Percentiles rank a stretch among this genome's conserved stretches.
phyloP scores from a whole-genome alignment of 768 basidiomycete species.

The Xerocomus spinulosus region DNA sequence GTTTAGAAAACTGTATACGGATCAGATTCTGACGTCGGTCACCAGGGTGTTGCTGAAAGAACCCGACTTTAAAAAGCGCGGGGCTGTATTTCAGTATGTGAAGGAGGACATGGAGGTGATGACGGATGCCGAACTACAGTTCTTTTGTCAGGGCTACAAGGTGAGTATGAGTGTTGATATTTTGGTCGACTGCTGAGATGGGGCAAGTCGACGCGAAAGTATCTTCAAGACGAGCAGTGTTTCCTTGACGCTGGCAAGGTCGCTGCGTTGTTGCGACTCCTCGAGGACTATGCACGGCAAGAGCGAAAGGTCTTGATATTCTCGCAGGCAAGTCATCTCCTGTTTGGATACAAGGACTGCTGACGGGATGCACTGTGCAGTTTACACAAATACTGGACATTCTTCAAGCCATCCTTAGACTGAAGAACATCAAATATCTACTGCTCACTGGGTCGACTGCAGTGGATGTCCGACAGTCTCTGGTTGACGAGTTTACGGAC shows the following conservation, averaged over 20 bases:
- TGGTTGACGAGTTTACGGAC: constrained; percentile 92
- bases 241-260: constrained; percentile 91
- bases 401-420: constrained; percentile 74
- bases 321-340: constrained; percentile 64
- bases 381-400: constrained; percentile 97
- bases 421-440: constrained; percentile 68
- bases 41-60: constrained; percentile 85
- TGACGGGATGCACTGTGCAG: constrained; percentile 35
- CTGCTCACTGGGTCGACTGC: constrained; percentile 90
- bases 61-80: constrained; percentile 83
- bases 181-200: constrained; percentile 4
- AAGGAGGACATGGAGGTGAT: constrained; percentile 98
- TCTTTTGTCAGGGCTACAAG: constrained; percentile 83
- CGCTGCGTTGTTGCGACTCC: constrained; percentile 61
- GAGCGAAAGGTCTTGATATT: constrained; percentile 87
- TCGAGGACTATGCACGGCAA: constrained; percentile 61
- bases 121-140: constrained; percentile 94
- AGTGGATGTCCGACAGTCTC: constrained; percentile 86
- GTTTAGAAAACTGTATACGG: constrained; percentile 81
- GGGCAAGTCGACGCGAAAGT: constrained; percentile 64
- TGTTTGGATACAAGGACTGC: background rate
- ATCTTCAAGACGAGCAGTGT: constrained; percentile 64
- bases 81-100: constrained; percentile 75
- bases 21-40: constrained; percentile 67
- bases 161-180: constrained; percentile 35